These are phyloP conservation scores for Coprinopsis cinerea DNA, from an alignment of 768 basidiomycete genomes.

Conservation along the genomic window DNA sequence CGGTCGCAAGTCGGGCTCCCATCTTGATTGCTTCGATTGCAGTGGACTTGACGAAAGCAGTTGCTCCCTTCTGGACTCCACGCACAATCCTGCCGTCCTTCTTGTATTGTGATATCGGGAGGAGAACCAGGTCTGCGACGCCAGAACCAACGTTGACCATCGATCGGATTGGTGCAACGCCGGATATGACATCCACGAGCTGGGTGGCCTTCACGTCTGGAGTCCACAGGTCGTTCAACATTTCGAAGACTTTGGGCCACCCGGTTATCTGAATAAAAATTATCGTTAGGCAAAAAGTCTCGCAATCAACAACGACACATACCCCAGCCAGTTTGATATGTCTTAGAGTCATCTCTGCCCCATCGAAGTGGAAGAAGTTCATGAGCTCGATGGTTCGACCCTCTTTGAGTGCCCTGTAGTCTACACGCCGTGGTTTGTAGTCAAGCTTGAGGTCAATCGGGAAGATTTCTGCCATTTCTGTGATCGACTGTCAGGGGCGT, in stretches of 20 bases:
- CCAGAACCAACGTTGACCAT: constrained; percentile 97
- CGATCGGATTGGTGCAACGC: constrained; percentile 92
- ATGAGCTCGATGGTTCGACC: constrained; percentile 94
- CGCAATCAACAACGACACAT: constrained; percentile 30
- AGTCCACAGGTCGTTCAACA: constrained; percentile 97
- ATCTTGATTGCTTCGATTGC: constrained; percentile 94
- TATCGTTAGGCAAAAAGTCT: background rate
- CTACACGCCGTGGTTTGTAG: constrained; percentile 96
- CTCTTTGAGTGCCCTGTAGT: constrained; percentile 84
- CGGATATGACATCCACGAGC: constrained; percentile 93
- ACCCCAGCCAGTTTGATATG: constrained; percentile 92
- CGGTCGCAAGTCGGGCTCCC: constrained; percentile 89
- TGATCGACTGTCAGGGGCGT: too few relatives aligned
- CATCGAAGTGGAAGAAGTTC: constrained; percentile 99
- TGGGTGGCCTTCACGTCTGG: constrained; percentile 99
- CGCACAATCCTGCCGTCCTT: constrained; percentile 92
- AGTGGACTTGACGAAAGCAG: constrained; percentile 88
- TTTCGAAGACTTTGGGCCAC: constrained; percentile 84
- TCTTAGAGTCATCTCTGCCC: constrained; percentile 94
- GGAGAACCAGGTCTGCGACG: constrained; percentile 89
- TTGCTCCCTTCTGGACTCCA: constrained; percentile 91
- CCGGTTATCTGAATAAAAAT: constrained; percentile 66
- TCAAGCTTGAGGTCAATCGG: constrained; percentile 94
- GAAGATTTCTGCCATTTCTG: constrained; percentile 92
- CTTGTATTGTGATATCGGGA: constrained; percentile 96